phyloP scores from a whole-genome alignment of 176 grass and related monocot species.

The Carex cristatella region DNA sequence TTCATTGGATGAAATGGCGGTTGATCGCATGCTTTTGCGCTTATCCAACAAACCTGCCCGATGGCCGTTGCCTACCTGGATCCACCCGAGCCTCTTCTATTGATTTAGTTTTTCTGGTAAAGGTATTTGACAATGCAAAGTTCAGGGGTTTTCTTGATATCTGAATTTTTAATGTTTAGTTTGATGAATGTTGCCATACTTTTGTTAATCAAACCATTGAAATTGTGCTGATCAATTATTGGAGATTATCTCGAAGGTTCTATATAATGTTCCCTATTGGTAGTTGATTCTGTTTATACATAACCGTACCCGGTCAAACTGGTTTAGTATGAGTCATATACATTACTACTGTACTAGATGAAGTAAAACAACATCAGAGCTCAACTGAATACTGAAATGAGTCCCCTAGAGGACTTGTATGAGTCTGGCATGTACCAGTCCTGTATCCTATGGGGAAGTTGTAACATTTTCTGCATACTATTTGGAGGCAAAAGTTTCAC shows the following conservation, averaged over 20 bases:
- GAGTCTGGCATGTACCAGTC: neutral
- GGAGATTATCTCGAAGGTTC: neutral
- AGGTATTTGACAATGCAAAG: neutral
- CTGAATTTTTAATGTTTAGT: neutral
- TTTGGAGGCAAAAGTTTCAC: neutral
- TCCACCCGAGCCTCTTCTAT: conserved; percentile 28
- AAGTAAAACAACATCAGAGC: neutral
- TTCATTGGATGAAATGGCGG: neutral
- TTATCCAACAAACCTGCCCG: rapidly evolving
- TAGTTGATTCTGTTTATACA: neutral
- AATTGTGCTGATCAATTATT: neutral
- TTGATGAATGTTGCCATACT: neutral
- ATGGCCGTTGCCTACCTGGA: conserved; percentile 29
- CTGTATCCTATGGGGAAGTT: neutral
- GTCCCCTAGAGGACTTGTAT: neutral
- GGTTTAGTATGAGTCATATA: neutral
- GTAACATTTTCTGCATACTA: neutral
- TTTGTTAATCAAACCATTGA: neutral
- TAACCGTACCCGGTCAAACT: neutral
- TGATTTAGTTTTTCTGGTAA: neutral
- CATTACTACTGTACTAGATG: neutral
- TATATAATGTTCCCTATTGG: neutral
- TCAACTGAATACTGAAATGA: neutral
- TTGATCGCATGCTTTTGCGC: neutral
- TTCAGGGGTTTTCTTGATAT: neutral